phyloP scores from a whole-genome alignment of 768 basidiomycete genomes.

The Mycena belliarum region DNA sequence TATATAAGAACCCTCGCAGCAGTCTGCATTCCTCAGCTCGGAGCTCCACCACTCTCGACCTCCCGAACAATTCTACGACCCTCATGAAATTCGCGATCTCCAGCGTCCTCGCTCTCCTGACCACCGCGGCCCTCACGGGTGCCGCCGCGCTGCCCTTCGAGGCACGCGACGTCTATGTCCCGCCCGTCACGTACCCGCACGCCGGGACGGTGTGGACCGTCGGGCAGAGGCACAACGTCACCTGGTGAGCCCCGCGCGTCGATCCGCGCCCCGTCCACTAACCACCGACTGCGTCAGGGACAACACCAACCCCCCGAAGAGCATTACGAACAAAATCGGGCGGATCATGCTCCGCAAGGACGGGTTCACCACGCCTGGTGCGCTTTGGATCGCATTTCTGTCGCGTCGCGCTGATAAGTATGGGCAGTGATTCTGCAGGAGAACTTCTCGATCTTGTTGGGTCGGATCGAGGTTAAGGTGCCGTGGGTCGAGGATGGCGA shows the following conservation, averaged over 20 bases:
- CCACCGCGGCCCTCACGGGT: conserved; percentile 5
- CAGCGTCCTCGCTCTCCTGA: conserved; percentile 6
- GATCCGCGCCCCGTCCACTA: neutral
- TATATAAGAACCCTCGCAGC: no score
- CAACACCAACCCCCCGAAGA: conserved; percentile 22
- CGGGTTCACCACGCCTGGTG: conserved; percentile 24
- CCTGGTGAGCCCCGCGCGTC: conserved; percentile 17
- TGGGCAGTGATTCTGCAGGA: conserved; percentile 26
- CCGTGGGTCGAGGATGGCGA: conserved; percentile 29
- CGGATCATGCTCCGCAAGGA: conserved; percentile 29
- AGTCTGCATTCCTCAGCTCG: neutral
- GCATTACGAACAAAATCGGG: conserved; percentile 35
- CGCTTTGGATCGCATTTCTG: conserved; percentile 6
- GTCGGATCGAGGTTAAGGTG: conserved; percentile 27
- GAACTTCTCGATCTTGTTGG: conserved; percentile 31
- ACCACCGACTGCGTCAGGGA: conserved; percentile 30
- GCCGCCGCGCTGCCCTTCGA: conserved; percentile 5
- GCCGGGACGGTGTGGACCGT: conserved; percentile 22
- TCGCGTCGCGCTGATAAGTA: neutral
- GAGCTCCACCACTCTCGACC: neutral
- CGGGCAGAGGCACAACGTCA: conserved; percentile 22
- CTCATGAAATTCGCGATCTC: conserved; percentile 20
- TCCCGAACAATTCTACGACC: neutral
- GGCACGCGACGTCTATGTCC: conserved; percentile 22
- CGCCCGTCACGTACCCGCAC: conserved; percentile 19